Evolutionary conservation across 495 filamentous ascomycete genomes (phyloP).

Genomic region (Xylaria intraflava): DNA sequence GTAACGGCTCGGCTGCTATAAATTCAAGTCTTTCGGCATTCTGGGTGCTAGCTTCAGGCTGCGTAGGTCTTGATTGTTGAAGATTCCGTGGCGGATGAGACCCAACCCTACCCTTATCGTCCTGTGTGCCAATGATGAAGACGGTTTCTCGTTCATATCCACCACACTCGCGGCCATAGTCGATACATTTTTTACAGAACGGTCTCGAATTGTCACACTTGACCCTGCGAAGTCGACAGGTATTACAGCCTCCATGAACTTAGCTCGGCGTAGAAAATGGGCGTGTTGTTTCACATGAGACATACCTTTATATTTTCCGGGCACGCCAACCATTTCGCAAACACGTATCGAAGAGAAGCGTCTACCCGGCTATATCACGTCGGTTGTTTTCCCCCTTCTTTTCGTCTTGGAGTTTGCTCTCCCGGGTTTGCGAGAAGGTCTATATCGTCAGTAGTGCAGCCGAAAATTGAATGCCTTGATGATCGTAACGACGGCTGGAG

Average conservation of each 20-base stretch:
- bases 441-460: background rate
- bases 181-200: constrained; percentile 55
- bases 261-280: background rate
- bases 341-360: background rate
- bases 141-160: constrained; percentile 54
- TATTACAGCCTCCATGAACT: constrained; percentile 30
- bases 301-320: constrained; percentile 40
- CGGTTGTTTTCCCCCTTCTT: background rate
- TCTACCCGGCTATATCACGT: background rate
- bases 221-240: constrained; percentile 36
- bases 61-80: constrained; percentile 25
- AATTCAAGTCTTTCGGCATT: constrained; percentile 18
- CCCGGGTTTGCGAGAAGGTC: no score
- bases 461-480: background rate
- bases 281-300: background rate
- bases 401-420: no score
- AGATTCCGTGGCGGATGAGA: constrained; percentile 39
- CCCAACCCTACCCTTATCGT: constrained; percentile 39
- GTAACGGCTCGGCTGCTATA: constrained; percentile 26
- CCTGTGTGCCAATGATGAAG: constrained; percentile 42
- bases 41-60: constrained; percentile 12
- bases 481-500: background rate
- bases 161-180: constrained; percentile 55
- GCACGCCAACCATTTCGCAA: constrained; percentile 37
- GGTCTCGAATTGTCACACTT: constrained; percentile 58